phyloP scores from a whole-genome alignment of 2,329 filamentous ascomycete species.

The Coniochaeta sp. region DNA sequence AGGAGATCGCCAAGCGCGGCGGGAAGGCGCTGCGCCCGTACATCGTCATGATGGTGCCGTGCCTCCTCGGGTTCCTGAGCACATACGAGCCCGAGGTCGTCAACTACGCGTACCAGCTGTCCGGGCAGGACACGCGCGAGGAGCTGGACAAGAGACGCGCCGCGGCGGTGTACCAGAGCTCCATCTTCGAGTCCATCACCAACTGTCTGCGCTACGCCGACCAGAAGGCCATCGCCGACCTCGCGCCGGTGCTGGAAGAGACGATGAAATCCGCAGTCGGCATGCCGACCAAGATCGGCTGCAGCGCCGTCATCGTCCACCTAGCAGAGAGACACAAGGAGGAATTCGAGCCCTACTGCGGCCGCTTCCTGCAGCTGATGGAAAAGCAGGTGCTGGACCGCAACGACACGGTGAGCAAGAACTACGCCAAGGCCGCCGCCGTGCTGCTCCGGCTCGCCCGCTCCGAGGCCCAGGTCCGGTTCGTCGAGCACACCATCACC shows the following conservation, averaged over 20 bases:
- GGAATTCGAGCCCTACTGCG: constrained; percentile 68
- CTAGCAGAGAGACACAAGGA: constrained; percentile 73
- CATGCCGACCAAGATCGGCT: constrained; percentile 89
- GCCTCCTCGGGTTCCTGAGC: constrained; percentile 74
- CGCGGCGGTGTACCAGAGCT: constrained; percentile 73
- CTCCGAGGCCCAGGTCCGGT: constrained; percentile 39
- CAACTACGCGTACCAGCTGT: constrained; percentile 89
- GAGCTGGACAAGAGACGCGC: constrained; percentile 85
- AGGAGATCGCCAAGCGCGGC: constrained; percentile 85
- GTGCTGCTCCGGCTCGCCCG: constrained; percentile 65
- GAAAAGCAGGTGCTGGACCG: constrained; percentile 80
- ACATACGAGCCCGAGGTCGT: constrained; percentile 83
- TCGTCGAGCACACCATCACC: constrained; percentile 48
- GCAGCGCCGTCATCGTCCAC: constrained; percentile 75
- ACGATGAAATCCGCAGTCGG: constrained; percentile 83
- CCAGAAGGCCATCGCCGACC: constrained; percentile 63
- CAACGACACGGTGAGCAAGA: constrained; percentile 87
- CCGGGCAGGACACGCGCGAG: constrained; percentile 78
- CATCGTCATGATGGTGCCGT: constrained; percentile 73
- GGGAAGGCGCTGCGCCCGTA: constrained; percentile 73
- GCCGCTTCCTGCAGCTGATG: constrained; percentile 68
- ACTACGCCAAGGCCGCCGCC: constrained; percentile 79
- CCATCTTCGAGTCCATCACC: constrained; percentile 88
- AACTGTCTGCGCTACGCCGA: constrained; percentile 81
- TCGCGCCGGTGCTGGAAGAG: constrained; percentile 65